These are phyloP conservation scores for Raffaelea ambrosiae DNA, from an alignment of 2,329 filamentous ascomycete species.

Conservation along the genomic window DNA sequence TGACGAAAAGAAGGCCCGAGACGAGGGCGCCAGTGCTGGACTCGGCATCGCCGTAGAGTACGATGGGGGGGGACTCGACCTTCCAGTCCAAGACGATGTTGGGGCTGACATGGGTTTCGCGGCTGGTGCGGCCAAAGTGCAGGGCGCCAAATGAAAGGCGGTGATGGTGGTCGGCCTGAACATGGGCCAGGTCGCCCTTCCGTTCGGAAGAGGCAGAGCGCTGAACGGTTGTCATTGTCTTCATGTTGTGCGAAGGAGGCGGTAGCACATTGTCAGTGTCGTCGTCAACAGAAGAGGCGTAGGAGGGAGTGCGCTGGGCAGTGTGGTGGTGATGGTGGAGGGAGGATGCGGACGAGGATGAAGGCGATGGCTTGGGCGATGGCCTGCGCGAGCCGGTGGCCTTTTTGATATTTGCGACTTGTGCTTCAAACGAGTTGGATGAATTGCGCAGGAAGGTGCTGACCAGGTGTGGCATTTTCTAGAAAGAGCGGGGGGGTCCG, in stretches of 20 bases:
- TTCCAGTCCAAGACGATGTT: conserved; percentile 41
- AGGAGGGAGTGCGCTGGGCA: conserved; percentile 25
- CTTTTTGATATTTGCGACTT: conserved; percentile 41
- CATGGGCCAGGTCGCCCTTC: conserved; percentile 12
- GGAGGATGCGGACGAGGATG: conserved; percentile 12
- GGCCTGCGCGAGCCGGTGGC: conserved; percentile 22
- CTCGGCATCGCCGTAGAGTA: conserved; percentile 69
- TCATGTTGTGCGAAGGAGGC: conserved; percentile 4
- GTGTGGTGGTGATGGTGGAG: conserved; percentile 18
- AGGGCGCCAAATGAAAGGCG: conserved; percentile 30
- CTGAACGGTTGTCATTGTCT: conserved; percentile 9
- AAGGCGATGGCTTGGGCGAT: conserved; percentile 15
- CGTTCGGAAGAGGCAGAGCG: conserved; percentile 12
- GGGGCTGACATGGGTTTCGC: conserved; percentile 29
- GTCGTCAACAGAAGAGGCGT: conserved; percentile 27
- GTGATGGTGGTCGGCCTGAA: conserved; percentile 30
- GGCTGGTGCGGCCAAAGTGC: conserved; percentile 31
- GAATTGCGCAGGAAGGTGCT: conserved; percentile 48
- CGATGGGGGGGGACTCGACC: conserved; percentile 79
- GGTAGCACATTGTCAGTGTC: conserved; percentile 17
- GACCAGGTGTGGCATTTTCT: conserved; percentile 48
- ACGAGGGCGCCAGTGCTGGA: conserved; percentile 77
- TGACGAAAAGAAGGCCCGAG: conserved; percentile 71
- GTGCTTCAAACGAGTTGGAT: conserved; percentile 35
- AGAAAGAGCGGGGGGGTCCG: background rate